A percentile compares a stretch with the other conserved stretches of the same genome.
phyloP scores from a whole-genome alignment of 106 monocot genomes.

The Cymbidium sinense region DNA sequence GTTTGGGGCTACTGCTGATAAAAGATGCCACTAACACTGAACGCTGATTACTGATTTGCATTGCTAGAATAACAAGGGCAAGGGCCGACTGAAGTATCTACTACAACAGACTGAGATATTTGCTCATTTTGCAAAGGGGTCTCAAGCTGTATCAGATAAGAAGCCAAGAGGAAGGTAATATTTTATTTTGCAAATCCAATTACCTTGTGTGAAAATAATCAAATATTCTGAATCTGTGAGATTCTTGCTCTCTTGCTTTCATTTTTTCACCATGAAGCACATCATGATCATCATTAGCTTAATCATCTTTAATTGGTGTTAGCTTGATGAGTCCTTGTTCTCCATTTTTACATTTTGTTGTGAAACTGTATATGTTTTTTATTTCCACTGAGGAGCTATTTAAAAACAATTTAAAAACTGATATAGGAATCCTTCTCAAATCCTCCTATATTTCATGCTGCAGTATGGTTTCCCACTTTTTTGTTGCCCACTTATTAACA shows the following conservation, averaged over 20 bases:
- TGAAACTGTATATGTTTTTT: no score
- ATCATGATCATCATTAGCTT: neutral
- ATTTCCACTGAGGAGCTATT: neutral
- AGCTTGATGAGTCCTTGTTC: neutral
- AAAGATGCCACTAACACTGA: neutral
- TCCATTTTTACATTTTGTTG: neutral
- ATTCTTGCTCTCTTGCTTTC: neutral
- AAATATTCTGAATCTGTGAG: neutral
- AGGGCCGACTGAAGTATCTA: constrained; percentile 66
- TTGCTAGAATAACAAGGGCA: constrained; percentile 73
- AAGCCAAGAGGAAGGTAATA: constrained; percentile 60
- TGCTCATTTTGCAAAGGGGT: constrained; percentile 78
- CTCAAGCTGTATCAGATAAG: constrained; percentile 46
- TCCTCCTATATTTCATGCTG: neutral
- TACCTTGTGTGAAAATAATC: neutral
- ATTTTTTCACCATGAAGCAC: neutral
- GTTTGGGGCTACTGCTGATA: neutral
- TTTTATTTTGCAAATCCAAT: neutral
- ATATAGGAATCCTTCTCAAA: neutral
- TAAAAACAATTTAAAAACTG: neutral
- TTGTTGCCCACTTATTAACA: neutral
- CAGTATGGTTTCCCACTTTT: no score
- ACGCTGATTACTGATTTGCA: constrained; percentile 7
- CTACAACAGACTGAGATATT: constrained; percentile 82
- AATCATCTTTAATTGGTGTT: neutral